phyloP scores from a whole-genome alignment of 257 asterid genomes.

The Lycium ferocissimum region DNA sequence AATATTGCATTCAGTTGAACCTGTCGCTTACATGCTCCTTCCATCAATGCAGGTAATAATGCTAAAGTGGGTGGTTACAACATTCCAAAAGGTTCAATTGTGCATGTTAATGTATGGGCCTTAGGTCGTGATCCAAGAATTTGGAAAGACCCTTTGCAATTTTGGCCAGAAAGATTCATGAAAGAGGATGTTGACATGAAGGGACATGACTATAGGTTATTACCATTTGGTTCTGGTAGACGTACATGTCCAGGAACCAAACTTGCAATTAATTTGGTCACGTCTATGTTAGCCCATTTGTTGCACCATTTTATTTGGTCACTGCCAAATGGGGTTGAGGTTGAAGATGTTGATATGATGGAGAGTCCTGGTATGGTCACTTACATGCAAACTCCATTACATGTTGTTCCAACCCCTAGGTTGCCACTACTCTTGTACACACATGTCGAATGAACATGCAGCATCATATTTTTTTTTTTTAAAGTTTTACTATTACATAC shows the following conservation, averaged over 20 bases:
- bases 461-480: neutral
- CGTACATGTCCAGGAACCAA: constrained; percentile 83
- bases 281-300: constrained; percentile 75
- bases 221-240: constrained; percentile 84
- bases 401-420: constrained; percentile 69
- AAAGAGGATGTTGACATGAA: constrained; percentile 81
- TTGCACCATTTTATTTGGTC: constrained; percentile 71
- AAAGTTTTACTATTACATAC: neutral
- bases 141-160: constrained; percentile 71
- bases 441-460: constrained; percentile 39
- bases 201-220: constrained; percentile 72
- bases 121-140: constrained; percentile 68
- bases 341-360: constrained; percentile 76
- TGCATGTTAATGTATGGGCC: constrained; percentile 83
- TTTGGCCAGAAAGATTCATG: constrained; percentile 76
- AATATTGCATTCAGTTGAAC: neutral
- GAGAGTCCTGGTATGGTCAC: constrained; percentile 86
- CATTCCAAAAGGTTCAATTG: constrained; percentile 73
- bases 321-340: constrained; percentile 54
- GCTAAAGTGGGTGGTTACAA: constrained; percentile 77
- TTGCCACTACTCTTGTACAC: constrained; percentile 59
- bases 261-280: constrained; percentile 64
- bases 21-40: neutral
- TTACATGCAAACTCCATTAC: constrained; percentile 68
- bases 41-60: constrained; percentile 42